These are phyloP conservation scores for Tulasnella calospora DNA, from an alignment of 768 basidiomycete species.

Conservation along the genomic window DNA sequence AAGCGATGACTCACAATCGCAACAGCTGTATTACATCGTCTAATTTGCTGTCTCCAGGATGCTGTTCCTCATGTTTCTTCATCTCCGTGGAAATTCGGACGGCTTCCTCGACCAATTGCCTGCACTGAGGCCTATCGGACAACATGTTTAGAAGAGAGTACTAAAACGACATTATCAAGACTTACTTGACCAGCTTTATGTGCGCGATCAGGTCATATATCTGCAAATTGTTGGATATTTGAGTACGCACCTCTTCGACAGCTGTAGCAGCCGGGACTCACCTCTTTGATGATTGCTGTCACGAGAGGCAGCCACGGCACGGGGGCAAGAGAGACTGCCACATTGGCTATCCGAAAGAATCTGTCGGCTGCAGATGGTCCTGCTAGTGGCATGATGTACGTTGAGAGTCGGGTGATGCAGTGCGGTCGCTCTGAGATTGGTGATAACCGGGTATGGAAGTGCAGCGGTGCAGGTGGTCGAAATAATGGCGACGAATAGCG, in stretches of 20 bases:
- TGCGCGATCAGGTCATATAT: background rate
- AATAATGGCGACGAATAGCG: too few species aligned
- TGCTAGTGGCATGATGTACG: background rate
- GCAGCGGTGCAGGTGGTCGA: background rate
- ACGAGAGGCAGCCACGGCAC: background rate
- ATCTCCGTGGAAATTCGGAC: background rate
- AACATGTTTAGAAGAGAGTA: background rate
- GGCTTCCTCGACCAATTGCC: background rate
- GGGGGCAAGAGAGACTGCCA: too few species aligned
- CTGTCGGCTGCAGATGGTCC: background rate
- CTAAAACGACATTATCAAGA: background rate
- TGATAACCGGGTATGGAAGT: background rate
- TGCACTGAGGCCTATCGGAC: background rate
- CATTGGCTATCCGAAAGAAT: background rate
- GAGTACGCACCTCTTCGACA: background rate
- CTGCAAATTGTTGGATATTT: background rate
- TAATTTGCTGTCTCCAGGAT: background rate
- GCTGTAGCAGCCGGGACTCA: background rate
- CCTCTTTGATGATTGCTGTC: background rate
- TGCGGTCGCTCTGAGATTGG: background rate
- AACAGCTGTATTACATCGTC: background rate
- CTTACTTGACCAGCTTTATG: background rate
- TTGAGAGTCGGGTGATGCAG: background rate
- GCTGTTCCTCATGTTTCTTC: background rate
- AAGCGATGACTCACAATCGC: background rate